Evolutionary conservation across 2,329 filamentous ascomycete species (phyloP).

Genomic region (Alternaria burnsii): DNA sequence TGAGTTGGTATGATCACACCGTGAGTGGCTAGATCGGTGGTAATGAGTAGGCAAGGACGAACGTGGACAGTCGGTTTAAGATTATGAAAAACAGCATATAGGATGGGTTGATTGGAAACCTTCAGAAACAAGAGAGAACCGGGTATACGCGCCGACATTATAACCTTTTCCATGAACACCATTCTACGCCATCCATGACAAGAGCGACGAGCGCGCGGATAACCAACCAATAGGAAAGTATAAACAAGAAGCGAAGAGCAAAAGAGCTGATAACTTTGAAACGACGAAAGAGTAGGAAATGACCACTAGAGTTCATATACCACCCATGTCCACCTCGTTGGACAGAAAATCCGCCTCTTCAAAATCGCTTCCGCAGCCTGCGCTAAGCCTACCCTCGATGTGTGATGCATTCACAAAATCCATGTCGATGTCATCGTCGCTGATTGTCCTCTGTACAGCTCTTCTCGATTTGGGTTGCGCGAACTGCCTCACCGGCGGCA

Average conservation of each 20-base stretch:
- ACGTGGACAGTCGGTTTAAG: background rate
- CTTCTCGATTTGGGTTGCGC: conserved; percentile 43
- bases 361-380: conserved; percentile 64
- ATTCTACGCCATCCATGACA: conserved; percentile 7
- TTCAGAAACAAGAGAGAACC: background rate
- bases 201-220: background rate
- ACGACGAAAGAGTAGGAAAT: background rate
- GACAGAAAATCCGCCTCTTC: conserved; percentile 71
- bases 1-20: too few relatives aligned
- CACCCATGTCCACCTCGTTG: conserved; percentile 46
- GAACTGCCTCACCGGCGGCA: conserved; percentile 36
- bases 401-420: conserved; percentile 44
- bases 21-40: background rate
- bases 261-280: background rate
- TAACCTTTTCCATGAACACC: conserved; percentile 11
- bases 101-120: background rate
- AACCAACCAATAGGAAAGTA: conserved; percentile 3
- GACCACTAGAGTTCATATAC: conserved; percentile 26
- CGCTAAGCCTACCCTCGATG: conserved; percentile 46
- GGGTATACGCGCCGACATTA: conserved; percentile 29
- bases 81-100: background rate
- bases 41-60: background rate
- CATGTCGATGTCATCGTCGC: conserved; percentile 41
- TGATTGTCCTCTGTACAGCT: conserved; percentile 13
- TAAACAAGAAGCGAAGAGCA: conserved; percentile 12